Base-by-base conservation (phyloP, 352 stramenopile genomes). In the Phytopythium montanum region DNA sequence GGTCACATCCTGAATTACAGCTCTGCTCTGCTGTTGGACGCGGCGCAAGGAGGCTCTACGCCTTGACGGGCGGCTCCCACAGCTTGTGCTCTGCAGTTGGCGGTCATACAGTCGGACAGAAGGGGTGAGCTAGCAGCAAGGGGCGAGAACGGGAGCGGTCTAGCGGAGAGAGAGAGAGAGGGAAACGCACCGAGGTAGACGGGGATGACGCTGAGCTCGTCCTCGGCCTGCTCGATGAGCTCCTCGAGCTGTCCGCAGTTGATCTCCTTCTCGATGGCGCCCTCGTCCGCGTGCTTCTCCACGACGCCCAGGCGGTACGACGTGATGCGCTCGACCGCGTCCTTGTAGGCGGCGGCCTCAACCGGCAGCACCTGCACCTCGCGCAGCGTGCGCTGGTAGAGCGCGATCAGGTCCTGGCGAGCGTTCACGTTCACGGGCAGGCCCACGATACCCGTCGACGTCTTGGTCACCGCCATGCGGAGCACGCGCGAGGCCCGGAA, bases 171-270 rank as follows among this genome's bases (percentile, higher is more conserved):
- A 26, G 23, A 75, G 77, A 60, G 62, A 94, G 5, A 39, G 23
- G 6, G 23, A 26, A n/a, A 75, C 79, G 61, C 64, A 94, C 85
- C 83, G 69, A 92, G 56, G 66, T 95, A 95, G 42, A 93, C 81
- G 31, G 85, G 85, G 61, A 95, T 90, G 61, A 95, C 69, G 63
- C 71, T 90, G 64, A 95, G 68, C 61, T 95, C 85, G 62, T 95
- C 85, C 59, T 95, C 79, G 5, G 85, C 85, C 73, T 95, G 84
- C 54, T 92, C 85, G 38, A 96, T 93, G 50, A 96, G 76, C 65
- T 94, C 85, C 62, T 96, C 87, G 39, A 96, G 70, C 65, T 95
- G 87, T 14, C 87, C 87, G 66, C 86, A 94, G 74, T 91, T 92
- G 65, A 96, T 94, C 60, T 78, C 74, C 57, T 80, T 82, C 68